These are phyloP conservation scores for Zygotorulaspora sp. DNA, from an alignment of 805 yeast species.

Conservation along the genomic window DNA sequence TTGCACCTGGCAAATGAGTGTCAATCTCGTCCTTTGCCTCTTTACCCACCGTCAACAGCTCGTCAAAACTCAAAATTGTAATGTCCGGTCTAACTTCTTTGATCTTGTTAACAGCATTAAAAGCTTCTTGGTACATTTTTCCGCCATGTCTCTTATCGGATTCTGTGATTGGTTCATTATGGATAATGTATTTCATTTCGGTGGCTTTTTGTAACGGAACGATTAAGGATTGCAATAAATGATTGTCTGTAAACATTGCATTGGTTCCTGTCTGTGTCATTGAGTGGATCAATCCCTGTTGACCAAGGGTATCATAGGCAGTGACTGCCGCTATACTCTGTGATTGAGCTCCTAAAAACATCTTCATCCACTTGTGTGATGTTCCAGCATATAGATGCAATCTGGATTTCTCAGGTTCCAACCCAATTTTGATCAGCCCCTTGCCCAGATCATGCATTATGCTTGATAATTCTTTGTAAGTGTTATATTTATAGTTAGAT, in stretches of 20 bases:
- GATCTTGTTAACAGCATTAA: conserved; percentile 54
- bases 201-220: conserved; percentile 66
- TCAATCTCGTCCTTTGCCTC: conserved; percentile 42
- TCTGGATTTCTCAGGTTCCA: conserved; percentile 56
- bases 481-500: conserved; percentile 62
- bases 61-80: conserved; percentile 58
- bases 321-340: conserved; percentile 87
- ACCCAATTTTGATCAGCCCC: conserved; percentile 72
- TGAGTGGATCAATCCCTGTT: conserved; percentile 80
- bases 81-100: conserved; percentile 71
- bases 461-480: conserved; percentile 52
- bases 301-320: conserved; percentile 94
- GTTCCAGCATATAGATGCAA: conserved; percentile 87
- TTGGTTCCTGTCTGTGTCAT: conserved; percentile 73
- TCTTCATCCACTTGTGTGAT: conserved; percentile 85
- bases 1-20: conserved; percentile 42
- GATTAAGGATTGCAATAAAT: conserved; percentile 59
- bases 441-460: conserved; percentile 55
- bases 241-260: conserved; percentile 81
- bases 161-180: conserved; percentile 56
- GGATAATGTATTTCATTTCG: conserved; percentile 63
- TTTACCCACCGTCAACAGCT: conserved; percentile 60
- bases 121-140: conserved; percentile 52
- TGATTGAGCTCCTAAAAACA: conserved; percentile 70
- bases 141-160: conserved; percentile 64